These are phyloP conservation scores for Glarea lozoyensis DNA, from an alignment of 495 filamentous ascomycete genomes.

Conservation along the genomic window DNA sequence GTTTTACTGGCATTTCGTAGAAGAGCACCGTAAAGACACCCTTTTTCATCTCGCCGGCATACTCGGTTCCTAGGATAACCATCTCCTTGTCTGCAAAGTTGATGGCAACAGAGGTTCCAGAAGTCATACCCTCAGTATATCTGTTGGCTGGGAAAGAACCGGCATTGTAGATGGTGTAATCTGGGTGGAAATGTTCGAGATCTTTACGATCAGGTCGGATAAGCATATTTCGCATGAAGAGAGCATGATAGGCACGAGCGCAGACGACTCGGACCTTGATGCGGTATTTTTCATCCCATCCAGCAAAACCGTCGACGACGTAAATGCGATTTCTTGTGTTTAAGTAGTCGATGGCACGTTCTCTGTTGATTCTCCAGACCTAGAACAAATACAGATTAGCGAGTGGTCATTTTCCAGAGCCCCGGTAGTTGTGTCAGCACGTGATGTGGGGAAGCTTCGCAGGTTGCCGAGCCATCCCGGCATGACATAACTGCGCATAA, in stretches of 20 bases:
- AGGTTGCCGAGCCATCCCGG: slow-evolving; percentile 1
- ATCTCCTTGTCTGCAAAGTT: slow-evolving; percentile 89
- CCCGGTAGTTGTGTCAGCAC: not conserved
- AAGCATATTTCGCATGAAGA: slow-evolving; percentile 99
- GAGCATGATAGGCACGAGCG: slow-evolving; percentile 96
- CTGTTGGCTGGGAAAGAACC: slow-evolving; percentile 97
- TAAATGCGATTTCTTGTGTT: slow-evolving; percentile 99
- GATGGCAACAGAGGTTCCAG: slow-evolving; percentile 76
- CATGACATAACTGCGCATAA: slow-evolving; percentile 16
- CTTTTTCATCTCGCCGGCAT: slow-evolving; percentile 99
- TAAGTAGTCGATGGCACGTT: slow-evolving; percentile 96
- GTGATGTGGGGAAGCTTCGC: not conserved
- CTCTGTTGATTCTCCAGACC: slow-evolving; percentile 99
- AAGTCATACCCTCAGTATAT: slow-evolving; percentile 98
- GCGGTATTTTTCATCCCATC: slow-evolving; percentile 97
- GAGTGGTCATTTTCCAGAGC: too few species aligned
- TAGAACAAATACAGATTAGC: slow-evolving; percentile 33
- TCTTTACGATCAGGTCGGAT: slow-evolving; percentile 86
- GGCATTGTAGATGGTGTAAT: slow-evolving; percentile 99
- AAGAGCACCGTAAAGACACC: slow-evolving; percentile 98
- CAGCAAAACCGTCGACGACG: slow-evolving; percentile 93
- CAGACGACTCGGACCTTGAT: slow-evolving; percentile 98
- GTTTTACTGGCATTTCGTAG: slow-evolving; percentile 99
- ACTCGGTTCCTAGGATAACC: slow-evolving; percentile 99
- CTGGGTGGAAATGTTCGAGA: slow-evolving; percentile 92